Evolutionary conservation across 495 filamentous ascomycete genomes (phyloP).

Genomic region (Ramalina intermedia): DNA sequence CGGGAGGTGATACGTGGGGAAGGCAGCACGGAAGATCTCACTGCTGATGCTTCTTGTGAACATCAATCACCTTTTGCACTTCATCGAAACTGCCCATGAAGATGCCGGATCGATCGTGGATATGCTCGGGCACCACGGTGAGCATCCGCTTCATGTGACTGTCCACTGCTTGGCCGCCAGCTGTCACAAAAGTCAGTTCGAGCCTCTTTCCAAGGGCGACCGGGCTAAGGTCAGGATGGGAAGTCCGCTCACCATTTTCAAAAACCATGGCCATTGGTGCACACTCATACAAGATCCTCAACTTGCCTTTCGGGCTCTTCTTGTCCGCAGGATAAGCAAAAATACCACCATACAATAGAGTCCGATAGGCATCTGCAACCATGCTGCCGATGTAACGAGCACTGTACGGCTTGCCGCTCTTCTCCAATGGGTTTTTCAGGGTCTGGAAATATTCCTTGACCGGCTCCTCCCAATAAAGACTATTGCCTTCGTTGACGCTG

Average conservation of each 20-base stretch:
- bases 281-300: constrained; percentile 95
- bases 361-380: constrained; percentile 97
- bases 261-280: constrained; percentile 99
- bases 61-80: constrained; percentile 84
- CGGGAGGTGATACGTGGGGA: no score
- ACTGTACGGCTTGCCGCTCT: constrained; percentile 78
- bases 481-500: constrained; percentile 97
- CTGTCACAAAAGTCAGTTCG: constrained; percentile 21
- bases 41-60: constrained; percentile 33
- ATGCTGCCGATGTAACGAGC: constrained; percentile 92
- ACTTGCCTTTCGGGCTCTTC: constrained; percentile 96
- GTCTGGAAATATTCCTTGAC: constrained; percentile 78
- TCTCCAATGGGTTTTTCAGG: constrained; percentile 59
- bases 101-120: constrained; percentile 91
- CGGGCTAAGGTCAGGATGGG: background rate
- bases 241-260: constrained; percentile 65
- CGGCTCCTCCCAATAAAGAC: constrained; percentile 83
- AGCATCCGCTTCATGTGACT: constrained; percentile 81
- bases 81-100: constrained; percentile 92
- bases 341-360: constrained; percentile 85
- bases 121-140: constrained; percentile 77
- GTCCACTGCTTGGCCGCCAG: constrained; percentile 83
- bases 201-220: no score
- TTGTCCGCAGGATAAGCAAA: constrained; percentile 97
- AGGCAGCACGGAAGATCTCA: background rate